Conservation (phyloP, 1,284 basidiomycete genomes). For the Stereum hirsutum region DNA sequence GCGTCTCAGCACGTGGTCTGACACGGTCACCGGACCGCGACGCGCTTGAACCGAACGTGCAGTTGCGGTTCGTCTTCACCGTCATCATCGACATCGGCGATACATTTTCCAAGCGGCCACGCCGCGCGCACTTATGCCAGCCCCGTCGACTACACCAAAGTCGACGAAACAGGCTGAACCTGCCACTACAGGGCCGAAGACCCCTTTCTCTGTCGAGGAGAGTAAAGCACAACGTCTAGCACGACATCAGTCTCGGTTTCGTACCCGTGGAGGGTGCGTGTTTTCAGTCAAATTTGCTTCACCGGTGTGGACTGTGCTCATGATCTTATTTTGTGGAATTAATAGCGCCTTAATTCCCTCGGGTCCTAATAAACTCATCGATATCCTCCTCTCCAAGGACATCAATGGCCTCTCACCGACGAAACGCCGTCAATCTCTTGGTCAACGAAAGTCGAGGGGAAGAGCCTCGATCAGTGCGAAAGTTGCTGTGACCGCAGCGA, state of each 20-base stretch:
- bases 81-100: not conserved
- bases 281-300: not conserved
- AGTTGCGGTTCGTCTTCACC: not conserved
- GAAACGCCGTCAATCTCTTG: slow-evolving; percentile 16
- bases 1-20: no score
- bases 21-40: no score
- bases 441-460: slow-evolving; percentile 3
- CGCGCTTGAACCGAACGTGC: not conserved
- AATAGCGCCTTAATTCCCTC: slow-evolving; percentile 32
- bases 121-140: not conserved
- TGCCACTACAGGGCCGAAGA: slow-evolving; percentile 14
- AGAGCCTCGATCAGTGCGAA: not conserved
- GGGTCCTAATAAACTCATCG: slow-evolving; percentile 25
- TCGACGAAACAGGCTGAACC: not conserved
- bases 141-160: not conserved
- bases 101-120: no score
- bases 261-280: slow-evolving; percentile 55
- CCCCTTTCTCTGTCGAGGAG: slow-evolving; percentile 39
- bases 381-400: slow-evolving; percentile 29
- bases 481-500: not conserved
- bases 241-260: slow-evolving; percentile 48
- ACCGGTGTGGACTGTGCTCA: not conserved
- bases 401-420: slow-evolving; percentile 33
- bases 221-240: slow-evolving; percentile 45
- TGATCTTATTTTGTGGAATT: not conserved